These are phyloP conservation scores for Yarrowia sp. DNA, from an alignment of 805 yeast genomes.

Conservation along the genomic window DNA sequence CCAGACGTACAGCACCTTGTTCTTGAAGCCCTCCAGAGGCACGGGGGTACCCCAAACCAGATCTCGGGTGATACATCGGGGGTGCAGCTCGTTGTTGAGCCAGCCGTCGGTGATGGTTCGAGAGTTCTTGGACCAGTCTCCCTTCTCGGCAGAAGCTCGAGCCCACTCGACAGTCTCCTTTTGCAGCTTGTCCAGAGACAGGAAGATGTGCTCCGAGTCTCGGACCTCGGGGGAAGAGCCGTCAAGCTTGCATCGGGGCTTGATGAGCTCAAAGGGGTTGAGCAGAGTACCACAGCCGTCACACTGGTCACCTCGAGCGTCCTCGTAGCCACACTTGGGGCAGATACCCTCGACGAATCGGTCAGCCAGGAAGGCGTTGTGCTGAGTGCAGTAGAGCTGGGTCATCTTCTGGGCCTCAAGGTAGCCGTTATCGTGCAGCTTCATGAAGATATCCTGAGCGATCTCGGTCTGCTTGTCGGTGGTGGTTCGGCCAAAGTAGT, in stretches of 20 bases:
- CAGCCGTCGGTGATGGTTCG: constrained; percentile 88
- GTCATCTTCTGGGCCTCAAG: constrained; percentile 87
- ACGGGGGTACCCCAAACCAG: constrained; percentile 99
- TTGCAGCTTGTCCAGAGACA: constrained; percentile 84
- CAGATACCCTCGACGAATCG: constrained; percentile 97
- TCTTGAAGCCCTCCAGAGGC: constrained; percentile 82
- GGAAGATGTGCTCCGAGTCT: constrained; percentile 83
- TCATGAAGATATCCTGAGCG: constrained; percentile 89
- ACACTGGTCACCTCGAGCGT: constrained; percentile 99
- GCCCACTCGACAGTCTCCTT: constrained; percentile 77
- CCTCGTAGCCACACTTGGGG: constrained; percentile 92
- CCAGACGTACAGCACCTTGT: constrained; percentile 97
- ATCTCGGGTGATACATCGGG: constrained; percentile 97
- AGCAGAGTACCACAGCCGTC: constrained; percentile 91
- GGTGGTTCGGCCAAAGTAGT: constrained; percentile 95
- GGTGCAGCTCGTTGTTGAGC: constrained; percentile 90
- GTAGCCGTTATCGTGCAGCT: constrained; percentile 75
- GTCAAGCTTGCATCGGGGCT: constrained; percentile 96
- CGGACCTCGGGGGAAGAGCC: constrained; percentile 78
- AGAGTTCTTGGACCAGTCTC: constrained; percentile 92
- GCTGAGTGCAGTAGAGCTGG: constrained; percentile 90
- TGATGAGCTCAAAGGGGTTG: constrained; percentile 89
- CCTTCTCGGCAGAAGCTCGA: constrained; percentile 67
- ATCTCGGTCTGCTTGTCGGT: constrained; percentile 90
- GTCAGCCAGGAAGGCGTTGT: constrained; percentile 91